phyloP scores from a whole-genome alignment of 495 filamentous ascomycete genomes.

The Rhypophila decipiens region DNA sequence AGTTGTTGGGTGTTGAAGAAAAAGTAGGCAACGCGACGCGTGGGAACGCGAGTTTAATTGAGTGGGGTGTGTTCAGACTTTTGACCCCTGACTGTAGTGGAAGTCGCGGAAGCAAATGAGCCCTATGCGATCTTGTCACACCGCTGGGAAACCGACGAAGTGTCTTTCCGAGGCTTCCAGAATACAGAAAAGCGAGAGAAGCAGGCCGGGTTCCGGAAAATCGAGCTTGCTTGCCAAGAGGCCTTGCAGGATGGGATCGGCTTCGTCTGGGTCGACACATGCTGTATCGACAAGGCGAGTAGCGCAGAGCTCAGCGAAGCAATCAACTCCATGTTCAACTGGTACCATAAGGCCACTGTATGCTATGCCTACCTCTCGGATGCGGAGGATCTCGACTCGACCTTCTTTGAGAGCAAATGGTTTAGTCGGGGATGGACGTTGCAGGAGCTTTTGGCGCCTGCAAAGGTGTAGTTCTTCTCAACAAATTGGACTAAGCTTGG shows the following conservation, averaged over 20 bases:
- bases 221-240: slow-evolving; percentile 1
- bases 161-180: slow-evolving; percentile 11
- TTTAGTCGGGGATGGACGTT: slow-evolving; percentile 14
- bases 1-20: too few species aligned
- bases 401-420: slow-evolving; percentile 17
- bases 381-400: not conserved
- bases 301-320: slow-evolving; percentile 24
- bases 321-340: slow-evolving; percentile 35
- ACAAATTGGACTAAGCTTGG: slow-evolving; percentile 1
- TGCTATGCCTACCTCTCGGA: slow-evolving; percentile 27
- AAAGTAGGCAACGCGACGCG: too few species aligned
- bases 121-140: slow-evolving; percentile 35
- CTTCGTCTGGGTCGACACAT: slow-evolving; percentile 26
- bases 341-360: slow-evolving; percentile 23
- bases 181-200: not conserved
- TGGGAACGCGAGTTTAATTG: too few species aligned
- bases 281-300: slow-evolving; percentile 27
- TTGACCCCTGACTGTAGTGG: too few species aligned
- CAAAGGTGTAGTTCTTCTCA: slow-evolving; percentile 12
- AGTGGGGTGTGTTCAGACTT: too few species aligned
- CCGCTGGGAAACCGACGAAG: slow-evolving; percentile 29
- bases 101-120: not conserved
- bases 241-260: slow-evolving; percentile 4
- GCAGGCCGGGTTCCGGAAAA: slow-evolving; percentile 1
- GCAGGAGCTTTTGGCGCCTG: slow-evolving; percentile 31